Conservation (phyloP, 2,329 filamentous ascomycete species). For the Calonectria leucothoes region DNA sequence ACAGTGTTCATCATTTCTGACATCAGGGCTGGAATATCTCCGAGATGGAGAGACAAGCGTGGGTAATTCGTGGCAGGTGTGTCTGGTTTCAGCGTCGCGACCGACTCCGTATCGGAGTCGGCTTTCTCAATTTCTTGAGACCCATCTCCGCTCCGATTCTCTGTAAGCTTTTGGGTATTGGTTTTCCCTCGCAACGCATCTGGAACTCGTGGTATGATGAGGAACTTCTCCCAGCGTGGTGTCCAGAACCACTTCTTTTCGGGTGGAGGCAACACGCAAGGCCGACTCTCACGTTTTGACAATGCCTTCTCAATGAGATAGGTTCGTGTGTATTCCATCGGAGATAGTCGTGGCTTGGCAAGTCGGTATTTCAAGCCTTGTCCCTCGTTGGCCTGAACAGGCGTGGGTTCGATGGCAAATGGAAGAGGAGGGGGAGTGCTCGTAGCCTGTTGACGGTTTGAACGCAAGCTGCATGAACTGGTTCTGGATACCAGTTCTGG, state of each 20-base stretch:
- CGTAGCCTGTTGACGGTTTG: background rate
- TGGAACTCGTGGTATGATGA: slow-evolving; percentile 51
- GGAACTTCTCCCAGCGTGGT: slow-evolving; percentile 48
- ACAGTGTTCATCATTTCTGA: slow-evolving; percentile 39
- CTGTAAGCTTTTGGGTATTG: background rate
- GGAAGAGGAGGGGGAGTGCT: background rate
- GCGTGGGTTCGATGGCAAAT: background rate
- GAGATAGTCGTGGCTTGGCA: slow-evolving; percentile 48
- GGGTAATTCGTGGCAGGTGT: slow-evolving; percentile 31
- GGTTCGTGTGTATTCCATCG: slow-evolving; percentile 53
- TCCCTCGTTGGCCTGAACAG: slow-evolving; percentile 1
- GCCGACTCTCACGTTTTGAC: slow-evolving; percentile 38
- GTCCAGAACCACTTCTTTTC: slow-evolving; percentile 50
- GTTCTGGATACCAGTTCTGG: slow-evolving; percentile 28
- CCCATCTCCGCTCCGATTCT: background rate
- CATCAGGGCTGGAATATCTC: slow-evolving; percentile 36
- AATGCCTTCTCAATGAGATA: slow-evolving; percentile 49
- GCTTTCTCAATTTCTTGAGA: background rate
- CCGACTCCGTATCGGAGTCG: slow-evolving; percentile 37
- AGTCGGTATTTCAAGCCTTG: slow-evolving; percentile 25
- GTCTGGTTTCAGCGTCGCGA: slow-evolving; percentile 27
- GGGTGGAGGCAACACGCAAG: slow-evolving; percentile 46
- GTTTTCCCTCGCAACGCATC: slow-evolving; percentile 36
- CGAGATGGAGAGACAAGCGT: slow-evolving; percentile 48
- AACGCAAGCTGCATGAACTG: background rate